Conservation (phyloP, 2,329 filamentous ascomycete species). For the Verticillium klebahnii region DNA sequence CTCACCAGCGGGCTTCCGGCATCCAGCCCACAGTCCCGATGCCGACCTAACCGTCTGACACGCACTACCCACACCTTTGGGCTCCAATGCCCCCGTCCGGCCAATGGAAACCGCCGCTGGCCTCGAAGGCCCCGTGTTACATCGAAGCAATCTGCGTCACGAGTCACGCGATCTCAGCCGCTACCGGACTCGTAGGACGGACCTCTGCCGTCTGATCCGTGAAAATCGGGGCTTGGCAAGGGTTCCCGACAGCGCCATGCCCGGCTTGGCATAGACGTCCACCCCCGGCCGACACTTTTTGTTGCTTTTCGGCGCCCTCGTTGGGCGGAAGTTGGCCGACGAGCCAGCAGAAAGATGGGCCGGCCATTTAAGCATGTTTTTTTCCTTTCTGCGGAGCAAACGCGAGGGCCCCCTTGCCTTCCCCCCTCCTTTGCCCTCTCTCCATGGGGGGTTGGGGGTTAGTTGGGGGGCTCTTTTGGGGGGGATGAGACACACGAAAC, state of each 20-base stretch:
- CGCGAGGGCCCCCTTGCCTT: background rate
- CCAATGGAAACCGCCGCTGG: background rate
- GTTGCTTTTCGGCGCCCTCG: background rate
- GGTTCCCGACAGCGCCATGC: background rate
- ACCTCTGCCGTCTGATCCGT: slow-evolving; percentile 1
- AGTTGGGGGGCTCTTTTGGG: background rate
- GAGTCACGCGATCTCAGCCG: background rate
- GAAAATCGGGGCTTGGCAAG: slow-evolving; percentile 2
- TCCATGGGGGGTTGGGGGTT: background rate
- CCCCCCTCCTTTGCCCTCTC: background rate
- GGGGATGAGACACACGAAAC: background rate
- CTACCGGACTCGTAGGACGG: background rate
- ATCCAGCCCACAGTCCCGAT: background rate
- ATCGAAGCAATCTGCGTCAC: background rate
- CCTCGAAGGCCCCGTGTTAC: background rate
- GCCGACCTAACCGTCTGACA: background rate
- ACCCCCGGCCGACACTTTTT: background rate
- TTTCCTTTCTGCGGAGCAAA: background rate
- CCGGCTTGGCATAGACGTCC: slow-evolving; percentile 1
- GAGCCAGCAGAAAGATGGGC: background rate
- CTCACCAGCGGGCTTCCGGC: background rate
- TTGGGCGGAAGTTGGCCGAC: background rate
- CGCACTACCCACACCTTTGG: background rate
- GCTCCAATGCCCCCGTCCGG: background rate
- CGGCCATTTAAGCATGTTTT: slow-evolving; percentile 2